phyloP scores from a whole-genome alignment of 192 early-diverging fungal species.

The Gryganskiella cystojenkinii region DNA sequence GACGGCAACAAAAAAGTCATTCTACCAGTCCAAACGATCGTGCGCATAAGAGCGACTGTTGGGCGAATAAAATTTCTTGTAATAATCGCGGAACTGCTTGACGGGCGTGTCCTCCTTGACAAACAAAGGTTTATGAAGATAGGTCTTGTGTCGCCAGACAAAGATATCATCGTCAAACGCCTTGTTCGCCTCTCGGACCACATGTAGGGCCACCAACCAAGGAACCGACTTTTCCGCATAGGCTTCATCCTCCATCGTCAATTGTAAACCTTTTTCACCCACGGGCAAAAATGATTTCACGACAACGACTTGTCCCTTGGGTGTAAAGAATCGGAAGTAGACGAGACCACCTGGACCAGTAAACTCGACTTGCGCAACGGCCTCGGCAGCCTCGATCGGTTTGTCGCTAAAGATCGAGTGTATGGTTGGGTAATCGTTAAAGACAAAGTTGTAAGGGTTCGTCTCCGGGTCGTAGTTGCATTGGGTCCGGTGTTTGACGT shows the following conservation, averaged over 20 bases:
- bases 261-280: conserved; percentile 42
- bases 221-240: conserved; percentile 45
- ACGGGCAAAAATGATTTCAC: conserved; percentile 45
- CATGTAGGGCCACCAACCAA: conserved; percentile 25
- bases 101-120: conserved; percentile 48
- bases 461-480: conserved; percentile 49
- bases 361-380: conserved; percentile 42
- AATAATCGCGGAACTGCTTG: conserved; percentile 51
- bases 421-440: conserved; percentile 47
- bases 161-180: conserved; percentile 52
- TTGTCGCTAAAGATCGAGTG: conserved; percentile 40
- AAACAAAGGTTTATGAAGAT: conserved; percentile 32
- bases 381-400: conserved; percentile 39
- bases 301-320: conserved; percentile 33
- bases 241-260: conserved; percentile 51
- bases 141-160: conserved; percentile 53
- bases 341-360: conserved; percentile 49
- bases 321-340: conserved; percentile 50
- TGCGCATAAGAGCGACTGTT: conserved; percentile 52
- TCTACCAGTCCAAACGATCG: conserved; percentile 42
- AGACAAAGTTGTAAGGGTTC: conserved; percentile 48
- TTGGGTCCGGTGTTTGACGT: conserved; percentile 32
- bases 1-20: too few species aligned
- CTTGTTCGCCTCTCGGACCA: conserved; percentile 49
- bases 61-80: conserved; percentile 52